Evolutionary conservation across 495 filamentous ascomycete genomes (phyloP).

Genomic region (Melanomma pulvis-pyrius): DNA sequence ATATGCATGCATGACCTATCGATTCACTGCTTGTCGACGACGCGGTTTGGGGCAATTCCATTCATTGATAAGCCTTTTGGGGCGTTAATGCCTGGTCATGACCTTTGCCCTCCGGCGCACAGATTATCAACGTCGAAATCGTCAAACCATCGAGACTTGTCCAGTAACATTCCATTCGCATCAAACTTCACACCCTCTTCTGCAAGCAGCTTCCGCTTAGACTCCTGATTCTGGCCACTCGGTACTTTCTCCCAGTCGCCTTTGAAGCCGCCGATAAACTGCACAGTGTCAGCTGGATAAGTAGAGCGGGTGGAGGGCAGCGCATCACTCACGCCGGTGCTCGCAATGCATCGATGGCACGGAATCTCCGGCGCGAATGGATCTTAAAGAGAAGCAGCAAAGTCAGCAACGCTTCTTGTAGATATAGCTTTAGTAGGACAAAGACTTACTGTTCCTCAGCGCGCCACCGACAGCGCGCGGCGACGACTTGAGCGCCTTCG

Average conservation of each 20-base stretch:
- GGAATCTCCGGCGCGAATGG: conserved; percentile 51
- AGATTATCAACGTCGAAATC: conserved; percentile 42
- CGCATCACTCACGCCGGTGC: conserved; percentile 41
- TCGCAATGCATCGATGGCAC: conserved; percentile 48
- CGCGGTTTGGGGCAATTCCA: background rate
- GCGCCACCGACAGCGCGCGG: conserved; percentile 81
- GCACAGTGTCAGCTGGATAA: background rate
- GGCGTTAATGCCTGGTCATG: background rate
- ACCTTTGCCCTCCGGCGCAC: background rate
- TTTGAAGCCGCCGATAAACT: conserved; percentile 53
- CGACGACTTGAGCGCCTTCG: conserved; percentile 66
- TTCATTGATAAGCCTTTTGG: background rate
- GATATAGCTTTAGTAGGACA: background rate
- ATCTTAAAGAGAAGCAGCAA: conserved; percentile 10
- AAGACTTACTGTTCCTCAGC: conserved; percentile 52
- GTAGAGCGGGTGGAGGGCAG: background rate
- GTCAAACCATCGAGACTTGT: conserved; percentile 46
- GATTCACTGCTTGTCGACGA: no score
- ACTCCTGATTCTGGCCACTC: conserved; percentile 49
- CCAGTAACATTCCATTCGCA: conserved; percentile 48
- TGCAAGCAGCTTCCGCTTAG: conserved; percentile 52
- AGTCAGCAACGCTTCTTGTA: background rate
- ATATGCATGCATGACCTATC: no score
- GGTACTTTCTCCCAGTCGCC: conserved; percentile 55
- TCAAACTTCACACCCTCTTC: conserved; percentile 56